phyloP scores from a whole-genome alignment of 306 rosid genomes.

The Abrus precatorius region DNA sequence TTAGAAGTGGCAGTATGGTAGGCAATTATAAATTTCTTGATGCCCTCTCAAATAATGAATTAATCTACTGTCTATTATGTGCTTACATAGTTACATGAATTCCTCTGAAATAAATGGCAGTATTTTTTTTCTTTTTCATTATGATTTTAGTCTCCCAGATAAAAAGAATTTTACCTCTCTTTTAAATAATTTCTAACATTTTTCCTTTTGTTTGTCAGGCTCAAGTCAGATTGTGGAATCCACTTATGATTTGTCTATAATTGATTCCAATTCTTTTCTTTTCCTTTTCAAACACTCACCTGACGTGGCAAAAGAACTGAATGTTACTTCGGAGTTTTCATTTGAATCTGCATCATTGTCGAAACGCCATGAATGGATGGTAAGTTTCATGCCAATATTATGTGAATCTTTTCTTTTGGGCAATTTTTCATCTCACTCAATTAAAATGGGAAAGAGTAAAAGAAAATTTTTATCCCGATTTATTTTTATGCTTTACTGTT shows the following conservation, averaged over 20 bases:
- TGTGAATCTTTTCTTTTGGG: conserved; percentile 21
- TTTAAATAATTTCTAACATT: conserved; percentile 19
- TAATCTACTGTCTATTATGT: conserved; percentile 31
- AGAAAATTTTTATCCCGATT: not conserved
- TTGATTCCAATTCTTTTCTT: conserved; percentile 90
- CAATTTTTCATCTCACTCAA: conserved; percentile 28
- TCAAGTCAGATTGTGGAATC: conserved; percentile 73
- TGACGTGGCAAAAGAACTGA: conserved; percentile 81
- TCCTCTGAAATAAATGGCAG: not conserved
- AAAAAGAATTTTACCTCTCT: not conserved
- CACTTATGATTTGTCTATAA: conserved; percentile 84
- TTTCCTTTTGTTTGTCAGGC: conserved; percentile 64
- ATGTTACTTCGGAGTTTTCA: conserved; percentile 68
- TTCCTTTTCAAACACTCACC: conserved; percentile 90
- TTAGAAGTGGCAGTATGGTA: conserved; percentile 37
- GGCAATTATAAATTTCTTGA: conserved; percentile 32
- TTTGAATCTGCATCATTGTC: conserved; percentile 69
- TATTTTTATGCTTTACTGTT: not conserved
- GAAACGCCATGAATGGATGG: conserved; percentile 81
- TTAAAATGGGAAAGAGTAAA: conserved; percentile 10
- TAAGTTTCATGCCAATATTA: conserved; percentile 46
- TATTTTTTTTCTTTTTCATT: conserved; percentile 14
- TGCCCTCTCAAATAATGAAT: not conserved
- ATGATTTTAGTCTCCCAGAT: conserved; percentile 31
- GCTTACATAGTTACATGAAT: not conserved